These are phyloP conservation scores for Teratosphaeria nubilosa DNA, from an alignment of 2,329 filamentous ascomycete genomes.

Conservation along the genomic window DNA sequence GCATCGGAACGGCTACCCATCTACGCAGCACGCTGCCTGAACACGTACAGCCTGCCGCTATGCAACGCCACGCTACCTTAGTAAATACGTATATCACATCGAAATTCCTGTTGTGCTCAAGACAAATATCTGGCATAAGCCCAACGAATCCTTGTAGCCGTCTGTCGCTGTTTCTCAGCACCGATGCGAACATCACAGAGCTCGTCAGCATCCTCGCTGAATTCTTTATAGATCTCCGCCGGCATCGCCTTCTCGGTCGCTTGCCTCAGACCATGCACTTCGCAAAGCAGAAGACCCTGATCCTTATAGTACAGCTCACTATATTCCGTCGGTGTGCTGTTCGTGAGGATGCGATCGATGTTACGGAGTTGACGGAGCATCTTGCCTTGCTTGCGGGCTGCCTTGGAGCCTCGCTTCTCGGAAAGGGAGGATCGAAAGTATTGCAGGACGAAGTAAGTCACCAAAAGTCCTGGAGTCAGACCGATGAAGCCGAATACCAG, in stretches of 20 bases:
- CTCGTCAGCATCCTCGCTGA: slow-evolving; percentile 79
- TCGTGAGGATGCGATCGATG: slow-evolving; percentile 59
- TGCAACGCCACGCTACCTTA: background rate
- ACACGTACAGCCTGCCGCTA: background rate
- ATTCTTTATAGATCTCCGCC: slow-evolving; percentile 66
- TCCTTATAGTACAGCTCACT: slow-evolving; percentile 82
- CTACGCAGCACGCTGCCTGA: background rate
- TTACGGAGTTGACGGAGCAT: slow-evolving; percentile 73
- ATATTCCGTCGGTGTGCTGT: slow-evolving; percentile 51
- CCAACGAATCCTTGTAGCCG: slow-evolving; percentile 79
- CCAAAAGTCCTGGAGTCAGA: slow-evolving; percentile 82
- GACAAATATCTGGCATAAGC: slow-evolving; percentile 67
- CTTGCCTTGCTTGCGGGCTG: slow-evolving; percentile 55
- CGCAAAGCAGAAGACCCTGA: slow-evolving; percentile 79
- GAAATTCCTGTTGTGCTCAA: background rate
- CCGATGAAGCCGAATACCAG: slow-evolving; percentile 96
- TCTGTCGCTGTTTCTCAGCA: slow-evolving; percentile 65
- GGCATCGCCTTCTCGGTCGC: slow-evolving; percentile 60
- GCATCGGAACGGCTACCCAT: background rate
- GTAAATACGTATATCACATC: background rate
- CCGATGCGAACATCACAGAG: slow-evolving; percentile 71
- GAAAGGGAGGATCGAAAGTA: slow-evolving; percentile 64
- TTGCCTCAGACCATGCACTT: slow-evolving; percentile 72
- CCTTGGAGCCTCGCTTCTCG: slow-evolving; percentile 56
- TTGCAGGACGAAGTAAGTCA: slow-evolving; percentile 62